Evolutionary conservation across 306 rosid genomes (phyloP).

Genomic region (Fagus crenata): DNA sequence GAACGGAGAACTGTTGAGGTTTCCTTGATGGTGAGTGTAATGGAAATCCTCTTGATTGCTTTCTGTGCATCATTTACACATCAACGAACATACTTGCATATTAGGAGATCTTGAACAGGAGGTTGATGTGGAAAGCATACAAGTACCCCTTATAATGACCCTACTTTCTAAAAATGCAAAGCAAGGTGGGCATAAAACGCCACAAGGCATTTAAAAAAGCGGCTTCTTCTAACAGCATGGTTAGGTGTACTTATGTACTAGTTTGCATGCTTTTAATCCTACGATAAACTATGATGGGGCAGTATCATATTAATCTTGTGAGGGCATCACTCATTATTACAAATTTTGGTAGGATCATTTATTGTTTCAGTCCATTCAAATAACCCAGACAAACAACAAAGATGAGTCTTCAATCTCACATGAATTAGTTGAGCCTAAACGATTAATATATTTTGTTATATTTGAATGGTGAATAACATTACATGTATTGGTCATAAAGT

Average conservation of each 20-base stretch:
- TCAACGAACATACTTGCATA: neutral
- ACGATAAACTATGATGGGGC: too few species aligned
- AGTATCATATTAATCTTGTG: too few species aligned
- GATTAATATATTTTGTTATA: too few species aligned
- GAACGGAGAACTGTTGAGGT: slow-evolving; percentile 61
- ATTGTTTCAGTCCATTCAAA: too few species aligned
- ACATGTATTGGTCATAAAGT: too few species aligned
- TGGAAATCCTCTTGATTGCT: slow-evolving; percentile 1
- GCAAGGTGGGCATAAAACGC: neutral
- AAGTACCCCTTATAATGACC: neutral
- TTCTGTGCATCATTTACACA: neutral
- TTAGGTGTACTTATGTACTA: neutral
- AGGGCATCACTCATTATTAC: too few species aligned
- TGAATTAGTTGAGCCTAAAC: too few species aligned
- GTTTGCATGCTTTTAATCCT: neutral
- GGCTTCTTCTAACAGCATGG: neutral
- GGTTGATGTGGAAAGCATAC: slow-evolving; percentile 5
- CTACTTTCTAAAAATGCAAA: neutral
- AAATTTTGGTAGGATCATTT: too few species aligned
- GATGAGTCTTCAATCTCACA: too few species aligned
- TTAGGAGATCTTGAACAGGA: neutral
- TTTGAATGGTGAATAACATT: too few species aligned
- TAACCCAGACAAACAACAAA: too few species aligned
- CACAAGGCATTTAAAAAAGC: too few species aligned
- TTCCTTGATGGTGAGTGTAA: slow-evolving; percentile 42